Evolutionary conservation across 23 red algal genomes (phyloP).

Genomic region (Gracilaria vermiculophylla): DNA sequence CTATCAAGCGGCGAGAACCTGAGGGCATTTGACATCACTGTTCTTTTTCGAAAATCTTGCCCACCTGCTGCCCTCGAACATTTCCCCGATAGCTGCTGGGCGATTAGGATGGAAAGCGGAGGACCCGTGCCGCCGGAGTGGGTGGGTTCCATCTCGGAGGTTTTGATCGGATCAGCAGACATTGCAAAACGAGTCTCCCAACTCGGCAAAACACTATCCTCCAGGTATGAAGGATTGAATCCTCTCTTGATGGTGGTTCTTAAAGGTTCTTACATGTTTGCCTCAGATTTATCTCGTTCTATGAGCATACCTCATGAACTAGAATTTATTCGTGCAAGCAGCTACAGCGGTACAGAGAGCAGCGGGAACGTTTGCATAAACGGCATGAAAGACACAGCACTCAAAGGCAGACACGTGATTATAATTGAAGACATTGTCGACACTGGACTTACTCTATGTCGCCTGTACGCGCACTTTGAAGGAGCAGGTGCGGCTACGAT

Average conservation of each 20-base stretch:
- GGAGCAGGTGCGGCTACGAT: constrained; percentile 59
- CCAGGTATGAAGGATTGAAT: constrained; percentile 44
- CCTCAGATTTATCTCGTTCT: constrained; percentile 80
- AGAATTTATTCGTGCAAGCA: constrained; percentile 81
- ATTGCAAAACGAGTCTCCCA: constrained; percentile 41
- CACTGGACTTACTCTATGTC: constrained; percentile 83
- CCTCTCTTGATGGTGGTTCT: constrained; percentile 80
- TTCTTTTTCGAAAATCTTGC: background rate
- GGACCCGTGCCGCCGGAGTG: constrained; percentile 49
- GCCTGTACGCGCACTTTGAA: constrained; percentile 43
- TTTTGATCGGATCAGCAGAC: constrained; percentile 46
- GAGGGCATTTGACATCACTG: background rate
- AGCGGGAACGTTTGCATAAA: constrained; percentile 70
- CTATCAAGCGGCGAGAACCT: too few species aligned
- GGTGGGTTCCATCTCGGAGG: constrained; percentile 32
- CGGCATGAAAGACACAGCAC: constrained; percentile 63
- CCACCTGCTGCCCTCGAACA: background rate
- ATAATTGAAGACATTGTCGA: constrained; percentile 99
- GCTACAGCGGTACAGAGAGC: constrained; percentile 78
- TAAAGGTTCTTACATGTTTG: constrained; percentile 90
- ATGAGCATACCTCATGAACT: constrained; percentile 57
- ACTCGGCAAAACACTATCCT: constrained; percentile 36
- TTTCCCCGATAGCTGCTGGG: background rate
- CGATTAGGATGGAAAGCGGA: background rate
- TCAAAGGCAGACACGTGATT: constrained; percentile 79